phyloP scores from a whole-genome alignment of 2,329 filamentous ascomycete genomes.

The Colletotrichum sp. region DNA sequence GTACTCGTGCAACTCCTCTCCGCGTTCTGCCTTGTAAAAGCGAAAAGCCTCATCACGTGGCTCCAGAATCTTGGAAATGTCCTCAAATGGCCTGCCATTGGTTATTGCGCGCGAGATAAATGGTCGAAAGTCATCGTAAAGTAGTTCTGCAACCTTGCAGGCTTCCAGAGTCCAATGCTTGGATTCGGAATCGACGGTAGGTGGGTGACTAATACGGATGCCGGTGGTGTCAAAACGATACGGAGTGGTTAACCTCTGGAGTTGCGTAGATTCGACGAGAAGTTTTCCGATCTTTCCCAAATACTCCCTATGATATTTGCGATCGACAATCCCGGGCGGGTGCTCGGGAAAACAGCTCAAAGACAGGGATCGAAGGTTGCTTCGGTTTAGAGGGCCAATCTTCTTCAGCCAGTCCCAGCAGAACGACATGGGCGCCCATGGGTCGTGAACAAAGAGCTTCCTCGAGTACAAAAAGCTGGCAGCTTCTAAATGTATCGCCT shows the following conservation, averaged over 20 bases:
- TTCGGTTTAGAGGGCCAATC: background rate
- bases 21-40: rapidly evolving
- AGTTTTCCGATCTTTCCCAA: background rate
- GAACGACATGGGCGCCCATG: rapidly evolving
- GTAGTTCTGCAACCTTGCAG: background rate
- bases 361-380: background rate
- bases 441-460: rapidly evolving
- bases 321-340: rapidly evolving
- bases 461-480: background rate
- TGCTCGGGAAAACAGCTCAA: rapidly evolving
- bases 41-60: background rate
- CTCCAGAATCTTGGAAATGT: background rate
- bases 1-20: rapidly evolving
- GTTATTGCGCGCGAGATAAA: background rate
- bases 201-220: background rate
- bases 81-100: background rate
- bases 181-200: background rate
- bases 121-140: background rate
- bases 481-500: background rate
- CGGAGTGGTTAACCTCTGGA: rapidly evolving
- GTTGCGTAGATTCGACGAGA: background rate
- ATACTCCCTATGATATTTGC: rapidly evolving
- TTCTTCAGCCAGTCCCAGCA: background rate
- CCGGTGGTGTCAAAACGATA: background rate
- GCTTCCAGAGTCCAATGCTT: background rate